Conservation (phyloP, 225 moss, liverwort and hornwort genomes). For the Pseudoscleropodium purum region DNA sequence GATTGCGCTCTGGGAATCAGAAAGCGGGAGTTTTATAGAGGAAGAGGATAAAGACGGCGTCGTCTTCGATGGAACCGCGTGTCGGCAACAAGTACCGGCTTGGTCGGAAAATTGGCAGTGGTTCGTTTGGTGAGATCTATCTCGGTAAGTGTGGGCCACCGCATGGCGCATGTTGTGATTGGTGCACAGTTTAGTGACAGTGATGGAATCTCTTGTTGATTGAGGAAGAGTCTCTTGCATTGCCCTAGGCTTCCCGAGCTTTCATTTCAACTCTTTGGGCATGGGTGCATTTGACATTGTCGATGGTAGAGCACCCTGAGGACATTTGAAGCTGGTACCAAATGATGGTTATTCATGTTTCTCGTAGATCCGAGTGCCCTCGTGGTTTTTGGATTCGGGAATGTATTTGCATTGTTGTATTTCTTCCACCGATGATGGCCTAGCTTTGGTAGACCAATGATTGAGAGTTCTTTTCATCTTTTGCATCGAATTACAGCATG, state of each 20-base stretch:
- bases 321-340: neutral
- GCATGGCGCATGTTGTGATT: neutral
- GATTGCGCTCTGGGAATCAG: neutral
- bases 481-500: neutral
- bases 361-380: neutral
- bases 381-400: neutral
- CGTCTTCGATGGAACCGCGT: constrained; percentile 72
- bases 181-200: neutral
- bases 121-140: constrained; percentile 89
- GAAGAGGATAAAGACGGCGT: constrained; percentile 8
- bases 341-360: neutral
- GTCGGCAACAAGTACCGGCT: constrained; percentile 89
- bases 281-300: neutral
- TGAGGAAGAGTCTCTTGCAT: neutral
- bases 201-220: neutral
- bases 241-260: neutral
- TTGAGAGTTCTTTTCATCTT: neutral
- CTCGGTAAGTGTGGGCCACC: constrained; percentile 42
- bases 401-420: neutral
- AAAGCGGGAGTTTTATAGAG: neutral
- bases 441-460: neutral
- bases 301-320: neutral
- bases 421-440: neutral
- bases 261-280: neutral
- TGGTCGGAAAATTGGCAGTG: constrained; percentile 93